A percentile compares a stretch with the other conserved stretches of the same genome.
These are phyloP conservation scores for Fibroporia radiculosa DNA, from an alignment of 768 basidiomycete species.

Conservation along the genomic window DNA sequence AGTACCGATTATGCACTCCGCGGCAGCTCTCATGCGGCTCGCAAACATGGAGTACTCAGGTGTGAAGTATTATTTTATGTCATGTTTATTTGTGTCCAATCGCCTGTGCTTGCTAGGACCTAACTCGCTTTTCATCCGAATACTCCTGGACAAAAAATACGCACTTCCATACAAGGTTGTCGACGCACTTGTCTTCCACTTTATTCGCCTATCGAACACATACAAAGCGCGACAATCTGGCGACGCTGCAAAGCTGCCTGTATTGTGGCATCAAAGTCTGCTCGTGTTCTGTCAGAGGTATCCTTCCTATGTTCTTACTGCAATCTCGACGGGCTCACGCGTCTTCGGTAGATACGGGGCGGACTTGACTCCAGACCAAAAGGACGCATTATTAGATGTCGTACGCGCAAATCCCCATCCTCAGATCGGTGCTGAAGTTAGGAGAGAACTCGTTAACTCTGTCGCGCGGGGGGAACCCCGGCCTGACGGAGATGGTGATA, in stretches of 20 bases:
- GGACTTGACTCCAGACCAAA: conserved; percentile 94
- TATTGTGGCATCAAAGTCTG: conserved; percentile 96
- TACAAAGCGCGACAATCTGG: conserved; percentile 67
- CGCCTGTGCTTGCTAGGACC: conserved; percentile 43
- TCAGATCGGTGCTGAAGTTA: conserved; percentile 83
- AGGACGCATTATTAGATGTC: conserved; percentile 93
- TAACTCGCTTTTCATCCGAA: conserved; percentile 94
- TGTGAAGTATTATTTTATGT: conserved; percentile 22
- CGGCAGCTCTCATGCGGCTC: conserved; percentile 87
- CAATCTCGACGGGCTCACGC: neutral
- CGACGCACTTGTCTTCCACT: conserved; percentile 96
- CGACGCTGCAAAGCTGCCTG: conserved; percentile 80
- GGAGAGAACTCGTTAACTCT: conserved; percentile 83
- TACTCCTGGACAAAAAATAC: conserved; percentile 95
- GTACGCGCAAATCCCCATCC: conserved; percentile 79
- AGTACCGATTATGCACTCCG: conserved; percentile 94
- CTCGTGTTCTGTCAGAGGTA: conserved; percentile 92
- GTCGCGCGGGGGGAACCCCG: conserved; percentile 81
- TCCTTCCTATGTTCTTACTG: neutral
- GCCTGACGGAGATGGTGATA: conserved; percentile 52
- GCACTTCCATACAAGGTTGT: conserved; percentile 97
- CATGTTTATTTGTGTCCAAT: neutral
- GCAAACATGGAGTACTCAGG: conserved; percentile 97
- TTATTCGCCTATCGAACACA: conserved; percentile 90
- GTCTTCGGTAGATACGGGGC: conserved; percentile 65